These are phyloP conservation scores for Paecilomyces sp. DNA, from an alignment of 2,329 filamentous ascomycete species.

Conservation along the genomic window DNA sequence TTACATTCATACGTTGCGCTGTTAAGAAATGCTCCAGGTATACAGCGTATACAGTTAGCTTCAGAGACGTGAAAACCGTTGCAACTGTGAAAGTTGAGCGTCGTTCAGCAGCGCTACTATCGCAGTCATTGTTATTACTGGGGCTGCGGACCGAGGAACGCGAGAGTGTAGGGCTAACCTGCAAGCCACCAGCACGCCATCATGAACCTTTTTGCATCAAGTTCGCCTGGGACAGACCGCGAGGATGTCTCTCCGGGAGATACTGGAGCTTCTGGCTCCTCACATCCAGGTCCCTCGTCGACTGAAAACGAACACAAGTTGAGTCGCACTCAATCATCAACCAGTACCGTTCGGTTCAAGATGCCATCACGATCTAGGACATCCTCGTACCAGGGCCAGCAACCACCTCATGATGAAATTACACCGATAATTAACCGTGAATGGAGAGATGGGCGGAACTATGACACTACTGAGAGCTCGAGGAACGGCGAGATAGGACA, in stretches of 20 bases:
- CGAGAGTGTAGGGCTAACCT: neutral
- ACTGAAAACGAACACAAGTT: slow-evolving; percentile 8
- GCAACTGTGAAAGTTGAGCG: neutral
- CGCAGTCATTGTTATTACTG: neutral
- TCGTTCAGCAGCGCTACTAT: neutral
- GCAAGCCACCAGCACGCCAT: slow-evolving; percentile 23
- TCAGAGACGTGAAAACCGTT: neutral
- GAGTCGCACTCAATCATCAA: slow-evolving; percentile 15
- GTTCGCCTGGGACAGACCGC: slow-evolving; percentile 10
- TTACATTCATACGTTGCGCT: neutral
- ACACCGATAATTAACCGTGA: slow-evolving; percentile 24
- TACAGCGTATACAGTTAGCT: neutral
- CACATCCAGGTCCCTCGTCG: slow-evolving; percentile 15
- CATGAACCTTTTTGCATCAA: slow-evolving; percentile 23
- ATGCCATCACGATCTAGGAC: slow-evolving; percentile 4
- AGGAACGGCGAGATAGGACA: slow-evolving; percentile 7
- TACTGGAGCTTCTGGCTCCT: slow-evolving; percentile 11
- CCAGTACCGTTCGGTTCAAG: slow-evolving; percentile 2
- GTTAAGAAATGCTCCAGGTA: neutral
- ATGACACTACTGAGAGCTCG: slow-evolving; percentile 23
- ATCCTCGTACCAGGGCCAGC: slow-evolving; percentile 10
- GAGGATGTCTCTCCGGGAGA: neutral
- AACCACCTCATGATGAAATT: slow-evolving; percentile 16
- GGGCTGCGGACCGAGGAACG: slow-evolving; percentile 6
- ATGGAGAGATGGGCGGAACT: slow-evolving; percentile 16